Evolutionary conservation across 371 early-diverging fungal species (phyloP), one percentile per base, ranked within the genome.

Genomic region (Rhizopus sp.): DNA sequence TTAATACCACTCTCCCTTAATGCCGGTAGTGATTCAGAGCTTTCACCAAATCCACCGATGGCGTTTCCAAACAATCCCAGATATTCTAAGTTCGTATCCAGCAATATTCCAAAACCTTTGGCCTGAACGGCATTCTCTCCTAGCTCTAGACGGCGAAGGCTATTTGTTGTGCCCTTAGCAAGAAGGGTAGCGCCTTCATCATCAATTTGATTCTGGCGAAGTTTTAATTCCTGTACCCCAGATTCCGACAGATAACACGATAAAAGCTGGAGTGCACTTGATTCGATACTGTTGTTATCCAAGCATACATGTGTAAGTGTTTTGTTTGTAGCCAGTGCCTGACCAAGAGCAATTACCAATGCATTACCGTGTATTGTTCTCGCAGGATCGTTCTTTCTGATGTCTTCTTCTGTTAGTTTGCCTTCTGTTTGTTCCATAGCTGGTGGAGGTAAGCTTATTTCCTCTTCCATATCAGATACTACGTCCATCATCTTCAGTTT

Each of bases 11-110:
- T 74, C 4, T 58, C 37, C 6, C 60, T 54, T 7, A 77, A 57
- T 2, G 54, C 45, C 0, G 82, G 81, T 9, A 78, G 51, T 10
- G 29, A 16, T n/a, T 70, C 75, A 7, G 74, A 50, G 7, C 67
- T 68, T 39, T 60, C 69, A 15, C 72, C 78, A 37, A 83, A 71
- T 12, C 72, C 70, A 35, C 61, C 40, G 10, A 85, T 64, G 45
- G 62, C 49, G 58, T 85, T 85, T 54, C 70, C 80, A 55, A 78
- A 85, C 5, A 85, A 59, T 0, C 83, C 82, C 6, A 83, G 35
- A 31, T 81, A 77, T 17, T 75, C 63, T 8, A 85, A 54, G 13
- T 55, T 48, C 33, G 60, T 73, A 59, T 59, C 70, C 44, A 64
- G 68, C 53, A 71, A 62, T 9, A 62, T 69, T 54, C 55, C 78